Evolutionary conservation across 1,139 yeast species (phyloP), one percentile per base, ranked within the genome.

Genomic region (Wickerhamiella infanticola): DNA sequence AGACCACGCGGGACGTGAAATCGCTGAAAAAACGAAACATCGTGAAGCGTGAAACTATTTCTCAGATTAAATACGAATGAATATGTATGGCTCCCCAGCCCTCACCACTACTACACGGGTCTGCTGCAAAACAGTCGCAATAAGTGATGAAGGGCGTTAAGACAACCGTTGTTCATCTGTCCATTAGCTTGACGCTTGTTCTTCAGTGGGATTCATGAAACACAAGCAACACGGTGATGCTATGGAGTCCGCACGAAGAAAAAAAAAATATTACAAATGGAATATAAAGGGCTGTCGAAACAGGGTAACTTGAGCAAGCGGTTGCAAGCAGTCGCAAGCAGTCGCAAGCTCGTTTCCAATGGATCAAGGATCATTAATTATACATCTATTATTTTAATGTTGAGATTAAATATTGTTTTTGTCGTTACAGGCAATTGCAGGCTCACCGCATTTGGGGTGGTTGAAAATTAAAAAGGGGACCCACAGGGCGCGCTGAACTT

Each of bases 181-280:
- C 55, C 55, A 47, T 39, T 51, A 52, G 55, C 51, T 47, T 53
- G 57, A 54, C 57, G 54, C 57, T 53, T 54, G 50, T 49, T 37
- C 44, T 40, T 48, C 51, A 51, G 55, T 50, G 43, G 48, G 43
- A 43, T 35, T 39, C 37, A 35, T 47, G 44, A 48, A 47, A 45
- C 44, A 46, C 51, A 50, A 51, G 57, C 55, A 54, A 54, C 57
- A 54, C 57, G 51, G 41, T 25, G 31, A 52, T 45, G 50, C 55
- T 52, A 50, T 43, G 51, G 55, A 45, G 51, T 53, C 55, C 54
- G 53, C 56, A 44, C 47, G 41, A 44, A 26, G 47, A 46, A 49
- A 40, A 45, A 41, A 42, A 29, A 29, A 7, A 7, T 29, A 18
- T 29, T 29, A 29, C 33, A 29, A 29, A 29, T 29, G 18, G 18